These are phyloP conservation scores for Botryosphaeria dothidea DNA, from an alignment of 2,329 filamentous ascomycete genomes.

Conservation along the genomic window DNA sequence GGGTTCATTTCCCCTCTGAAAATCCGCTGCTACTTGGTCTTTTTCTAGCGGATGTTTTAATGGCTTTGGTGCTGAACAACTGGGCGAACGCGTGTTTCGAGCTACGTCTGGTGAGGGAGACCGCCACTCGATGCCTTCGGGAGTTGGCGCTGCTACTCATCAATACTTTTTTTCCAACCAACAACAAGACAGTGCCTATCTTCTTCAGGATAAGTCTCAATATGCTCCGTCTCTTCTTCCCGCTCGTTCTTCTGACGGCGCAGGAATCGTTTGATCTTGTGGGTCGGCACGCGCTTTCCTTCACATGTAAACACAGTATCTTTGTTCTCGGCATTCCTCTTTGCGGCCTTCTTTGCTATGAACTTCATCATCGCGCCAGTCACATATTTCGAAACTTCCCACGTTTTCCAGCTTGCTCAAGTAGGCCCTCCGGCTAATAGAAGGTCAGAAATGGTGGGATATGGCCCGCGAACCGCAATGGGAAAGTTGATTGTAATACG, in stretches of 20 bases:
- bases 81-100: neutral
- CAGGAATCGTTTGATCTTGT: neutral
- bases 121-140: too few species aligned
- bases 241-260: neutral
- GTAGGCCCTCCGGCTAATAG: neutral
- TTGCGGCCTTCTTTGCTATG: neutral
- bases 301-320: neutral
- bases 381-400: neutral
- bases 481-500: neutral
- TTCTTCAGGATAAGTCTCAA: neutral
- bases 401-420: neutral
- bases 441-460: neutral
- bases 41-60: too few species aligned
- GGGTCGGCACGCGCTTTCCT: neutral
- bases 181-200: neutral
- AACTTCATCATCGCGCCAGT: neutral
- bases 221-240: neutral
- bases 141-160: too few species aligned
- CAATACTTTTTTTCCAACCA: too few species aligned
- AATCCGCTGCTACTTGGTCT: too few species aligned
- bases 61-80: too few species aligned
- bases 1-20: too few species aligned
- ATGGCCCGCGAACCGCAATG: too few species aligned
- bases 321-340: neutral
- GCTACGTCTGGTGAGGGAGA: too few species aligned